Evolutionary conservation across 257 asterid genomes (phyloP), one percentile per base, ranked within the genome.

Genomic region (Fraxinus anomala): DNA sequence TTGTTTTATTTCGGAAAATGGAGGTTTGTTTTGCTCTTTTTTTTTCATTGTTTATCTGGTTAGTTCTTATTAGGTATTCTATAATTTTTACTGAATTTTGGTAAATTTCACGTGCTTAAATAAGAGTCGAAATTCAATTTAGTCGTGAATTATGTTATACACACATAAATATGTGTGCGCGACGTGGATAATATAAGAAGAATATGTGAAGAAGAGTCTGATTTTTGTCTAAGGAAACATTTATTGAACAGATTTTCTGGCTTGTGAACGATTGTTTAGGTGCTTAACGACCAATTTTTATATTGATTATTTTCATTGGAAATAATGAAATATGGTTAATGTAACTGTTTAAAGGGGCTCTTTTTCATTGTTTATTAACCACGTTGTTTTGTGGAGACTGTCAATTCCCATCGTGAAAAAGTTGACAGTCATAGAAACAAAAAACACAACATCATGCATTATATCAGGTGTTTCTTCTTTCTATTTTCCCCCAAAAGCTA

Each of bases 351-450:
- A 1, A 19, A 12, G 66, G 66, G 12, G 12, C 28, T n/a, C 28
- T 56, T 56, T 56, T 56, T 24, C 66, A 56, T 56, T n/a, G 74
- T 73, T 70, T 75, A 47, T 72, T 82, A 82, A 17, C 83, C 79
- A 63, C 74, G 73, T 54, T 80, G 83, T 66, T 76, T 76, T 37
- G 36, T 47, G 76, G 36, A 36, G 33, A 61, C 76, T 73, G 33
- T 3, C 59, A 49, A 49, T 49, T 3, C 8, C 40, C 9, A 8
- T 6, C 17, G 2, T 49, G 61, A 14, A 17, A 49, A 49, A 49
- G 61, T 49, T 49, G 61, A 49, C 21, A 16, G 23, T 49, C 21
- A 5, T 17, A 49, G 61, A 17, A 49, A 2, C 56, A 47, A 47
- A 47, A 49, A 17, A 49, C 21, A 17, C 59, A 49, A 17, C 61